These are phyloP conservation scores for Sambucus nigra DNA, from an alignment of 129 eudicot genomes.

Conservation along the genomic window DNA sequence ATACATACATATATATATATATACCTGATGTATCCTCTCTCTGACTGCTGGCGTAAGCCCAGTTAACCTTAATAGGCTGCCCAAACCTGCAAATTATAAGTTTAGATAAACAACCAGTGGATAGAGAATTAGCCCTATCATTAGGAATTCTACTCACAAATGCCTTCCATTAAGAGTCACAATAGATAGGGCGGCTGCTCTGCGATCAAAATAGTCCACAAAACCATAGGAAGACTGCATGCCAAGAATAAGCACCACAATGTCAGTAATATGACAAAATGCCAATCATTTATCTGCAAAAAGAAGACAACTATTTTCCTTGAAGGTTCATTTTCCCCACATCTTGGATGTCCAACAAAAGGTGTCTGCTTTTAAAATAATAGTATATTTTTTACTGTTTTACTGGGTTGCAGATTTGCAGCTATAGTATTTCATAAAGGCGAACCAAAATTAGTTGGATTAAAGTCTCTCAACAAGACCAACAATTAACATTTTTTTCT, in stretches of 20 bases:
- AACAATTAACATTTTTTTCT: too few species aligned
- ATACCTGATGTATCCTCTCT: slow-evolving; percentile 92
- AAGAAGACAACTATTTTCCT: background rate
- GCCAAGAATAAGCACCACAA: slow-evolving; percentile 1
- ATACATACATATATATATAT: slow-evolving; percentile 2
- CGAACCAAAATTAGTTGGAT: too few species aligned
- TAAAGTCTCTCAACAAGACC: too few species aligned
- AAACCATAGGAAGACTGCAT: slow-evolving; percentile 93
- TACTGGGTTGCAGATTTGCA: too few species aligned
- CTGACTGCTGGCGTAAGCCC: slow-evolving; percentile 97
- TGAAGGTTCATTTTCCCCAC: background rate
- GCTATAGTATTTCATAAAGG: too few species aligned
- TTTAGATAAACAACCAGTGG: slow-evolving; percentile 9
- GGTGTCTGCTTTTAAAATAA: background rate
- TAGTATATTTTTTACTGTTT: too few species aligned
- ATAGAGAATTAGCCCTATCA: background rate
- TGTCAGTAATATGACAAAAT: background rate
- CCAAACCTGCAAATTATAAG: slow-evolving; percentile 59
- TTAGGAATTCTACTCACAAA: slow-evolving; percentile 42
- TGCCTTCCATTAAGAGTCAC: slow-evolving; percentile 91
- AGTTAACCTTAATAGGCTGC: slow-evolving; percentile 93
- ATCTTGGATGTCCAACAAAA: background rate
- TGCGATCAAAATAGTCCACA: slow-evolving; percentile 95
- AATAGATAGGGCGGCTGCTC: slow-evolving; percentile 90
- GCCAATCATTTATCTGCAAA: background rate